Conservation (phyloP, 2,329 filamentous ascomycete species). For the Fusarium setosum region DNA sequence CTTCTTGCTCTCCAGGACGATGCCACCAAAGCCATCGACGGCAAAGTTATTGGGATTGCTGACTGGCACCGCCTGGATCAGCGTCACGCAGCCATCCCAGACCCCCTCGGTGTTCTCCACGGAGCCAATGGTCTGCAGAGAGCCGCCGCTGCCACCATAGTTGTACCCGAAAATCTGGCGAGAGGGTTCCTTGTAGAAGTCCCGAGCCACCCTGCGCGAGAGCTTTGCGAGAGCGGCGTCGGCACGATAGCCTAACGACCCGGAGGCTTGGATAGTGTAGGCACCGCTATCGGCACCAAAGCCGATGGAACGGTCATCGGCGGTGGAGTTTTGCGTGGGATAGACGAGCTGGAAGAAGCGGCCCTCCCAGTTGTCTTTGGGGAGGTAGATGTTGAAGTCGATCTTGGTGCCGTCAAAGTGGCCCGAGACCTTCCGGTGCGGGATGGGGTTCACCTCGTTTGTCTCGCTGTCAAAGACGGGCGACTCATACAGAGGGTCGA, state of each 20-base stretch:
- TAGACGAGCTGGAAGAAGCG: slow-evolving; percentile 38
- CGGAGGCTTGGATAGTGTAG: slow-evolving; percentile 31
- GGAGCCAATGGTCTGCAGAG: slow-evolving; percentile 30
- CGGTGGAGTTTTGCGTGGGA: slow-evolving; percentile 21
- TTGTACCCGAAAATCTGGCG: slow-evolving; percentile 33
- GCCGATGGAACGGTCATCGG: slow-evolving; percentile 12
- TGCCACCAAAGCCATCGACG: slow-evolving; percentile 16
- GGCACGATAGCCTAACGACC: slow-evolving; percentile 26
- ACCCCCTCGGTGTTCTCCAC: slow-evolving; percentile 33
- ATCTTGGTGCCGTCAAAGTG: slow-evolving; percentile 29
- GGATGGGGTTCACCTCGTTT: slow-evolving; percentile 3
- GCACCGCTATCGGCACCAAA: slow-evolving; percentile 33
- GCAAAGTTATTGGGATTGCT: slow-evolving; percentile 29
- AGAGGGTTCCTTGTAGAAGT: slow-evolving; percentile 18
- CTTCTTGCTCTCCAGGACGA: neutral
- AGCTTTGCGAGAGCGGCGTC: slow-evolving; percentile 38
- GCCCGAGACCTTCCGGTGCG: slow-evolving; percentile 26
- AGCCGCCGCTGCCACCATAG: slow-evolving; percentile 40
- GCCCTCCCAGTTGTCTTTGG: slow-evolving; percentile 24
- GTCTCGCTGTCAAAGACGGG: slow-evolving; percentile 25
- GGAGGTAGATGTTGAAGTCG: slow-evolving; percentile 39
- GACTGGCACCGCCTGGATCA: slow-evolving; percentile 33
- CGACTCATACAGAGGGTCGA: slow-evolving; percentile 18
- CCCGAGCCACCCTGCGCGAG: slow-evolving; percentile 20
- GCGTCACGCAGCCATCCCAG: slow-evolving; percentile 37